phyloP scores from a whole-genome alignment of 768 basidiomycete genomes.

The Mycena maculata region DNA sequence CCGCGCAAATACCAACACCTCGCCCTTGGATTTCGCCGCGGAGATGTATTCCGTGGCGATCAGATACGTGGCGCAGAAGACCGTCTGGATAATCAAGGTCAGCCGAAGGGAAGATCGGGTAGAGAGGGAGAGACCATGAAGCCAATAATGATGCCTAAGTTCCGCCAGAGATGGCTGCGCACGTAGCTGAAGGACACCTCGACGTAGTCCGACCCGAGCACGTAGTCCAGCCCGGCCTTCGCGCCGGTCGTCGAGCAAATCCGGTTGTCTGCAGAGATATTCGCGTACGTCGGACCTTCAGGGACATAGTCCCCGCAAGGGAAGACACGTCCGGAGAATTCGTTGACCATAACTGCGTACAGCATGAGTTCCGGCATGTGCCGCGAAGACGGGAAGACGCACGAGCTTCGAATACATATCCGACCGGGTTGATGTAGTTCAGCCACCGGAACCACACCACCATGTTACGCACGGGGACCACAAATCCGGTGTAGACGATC shows the following conservation, averaged over 20 bases:
- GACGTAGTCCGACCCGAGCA: conserved; percentile 57
- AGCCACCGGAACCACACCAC: conserved; percentile 43
- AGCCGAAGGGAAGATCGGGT: neutral
- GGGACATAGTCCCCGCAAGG: conserved; percentile 47
- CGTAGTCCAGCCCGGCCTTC: conserved; percentile 50
- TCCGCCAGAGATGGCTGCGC: conserved; percentile 49
- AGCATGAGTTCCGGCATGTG: conserved; percentile 22
- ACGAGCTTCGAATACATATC: conserved; percentile 54
- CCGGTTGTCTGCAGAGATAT: conserved; percentile 47
- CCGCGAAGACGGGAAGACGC: conserved; percentile 16
- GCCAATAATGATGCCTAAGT: conserved; percentile 56
- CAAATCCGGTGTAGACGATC: conserved; percentile 57
- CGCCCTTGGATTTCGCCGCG: conserved; percentile 42
- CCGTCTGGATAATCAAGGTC: conserved; percentile 27
- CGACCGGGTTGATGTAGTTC: conserved; percentile 58
- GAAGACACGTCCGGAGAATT: conserved; percentile 56
- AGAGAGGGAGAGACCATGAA: conserved; percentile 45
- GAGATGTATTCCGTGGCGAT: conserved; percentile 48
- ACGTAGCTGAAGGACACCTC: conserved; percentile 43
- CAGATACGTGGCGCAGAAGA: conserved; percentile 51
- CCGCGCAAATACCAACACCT: conserved; percentile 41
- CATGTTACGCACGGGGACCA: conserved; percentile 46
- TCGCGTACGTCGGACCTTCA: conserved; percentile 49
- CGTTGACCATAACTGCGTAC: conserved; percentile 55
- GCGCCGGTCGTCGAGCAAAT: conserved; percentile 58